Evolutionary conservation across 1,284 basidiomycete genomes (phyloP).

Genomic region (Athelia psychrophila): DNA sequence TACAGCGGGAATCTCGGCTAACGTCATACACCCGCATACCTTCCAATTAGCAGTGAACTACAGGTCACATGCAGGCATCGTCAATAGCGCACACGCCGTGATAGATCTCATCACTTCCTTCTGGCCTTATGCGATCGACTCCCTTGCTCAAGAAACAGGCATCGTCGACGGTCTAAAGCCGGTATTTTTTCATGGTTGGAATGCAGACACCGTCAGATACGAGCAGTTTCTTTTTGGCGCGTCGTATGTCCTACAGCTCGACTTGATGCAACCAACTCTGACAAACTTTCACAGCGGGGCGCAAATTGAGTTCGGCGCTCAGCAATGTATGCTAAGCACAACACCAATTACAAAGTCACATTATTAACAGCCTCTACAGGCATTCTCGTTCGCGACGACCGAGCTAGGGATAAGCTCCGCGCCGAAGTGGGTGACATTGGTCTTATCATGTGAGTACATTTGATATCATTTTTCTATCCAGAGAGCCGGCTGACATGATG

Average conservation of each 20-base stretch:
- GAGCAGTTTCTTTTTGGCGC: slow-evolving; percentile 57
- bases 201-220: slow-evolving; percentile 48
- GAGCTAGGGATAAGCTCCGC: slow-evolving; percentile 45
- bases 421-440: slow-evolving; percentile 58
- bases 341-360: not conserved
- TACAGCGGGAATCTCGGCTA: slow-evolving; percentile 3
- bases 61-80: slow-evolving; percentile 69
- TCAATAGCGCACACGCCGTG: slow-evolving; percentile 61
- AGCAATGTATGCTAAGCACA: slow-evolving; percentile 49
- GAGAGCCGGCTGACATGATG: not conserved
- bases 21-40: slow-evolving; percentile 26
- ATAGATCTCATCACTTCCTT: slow-evolving; percentile 60
- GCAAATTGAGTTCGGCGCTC: slow-evolving; percentile 62
- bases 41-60: slow-evolving; percentile 69
- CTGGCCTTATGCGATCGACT: slow-evolving; percentile 69
- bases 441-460: slow-evolving; percentile 53
- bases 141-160: slow-evolving; percentile 54
- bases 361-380: slow-evolving; percentile 36
- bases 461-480: slow-evolving; percentile 4
- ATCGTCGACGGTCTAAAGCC: slow-evolving; percentile 57
- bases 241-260: slow-evolving; percentile 26
- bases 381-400: slow-evolving; percentile 66
- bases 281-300: slow-evolving; percentile 34
- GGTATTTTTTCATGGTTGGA: slow-evolving; percentile 55
- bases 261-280: not conserved